These are phyloP conservation scores for Tylopilus subfusipes DNA, from an alignment of 768 basidiomycete genomes.

Conservation along the genomic window DNA sequence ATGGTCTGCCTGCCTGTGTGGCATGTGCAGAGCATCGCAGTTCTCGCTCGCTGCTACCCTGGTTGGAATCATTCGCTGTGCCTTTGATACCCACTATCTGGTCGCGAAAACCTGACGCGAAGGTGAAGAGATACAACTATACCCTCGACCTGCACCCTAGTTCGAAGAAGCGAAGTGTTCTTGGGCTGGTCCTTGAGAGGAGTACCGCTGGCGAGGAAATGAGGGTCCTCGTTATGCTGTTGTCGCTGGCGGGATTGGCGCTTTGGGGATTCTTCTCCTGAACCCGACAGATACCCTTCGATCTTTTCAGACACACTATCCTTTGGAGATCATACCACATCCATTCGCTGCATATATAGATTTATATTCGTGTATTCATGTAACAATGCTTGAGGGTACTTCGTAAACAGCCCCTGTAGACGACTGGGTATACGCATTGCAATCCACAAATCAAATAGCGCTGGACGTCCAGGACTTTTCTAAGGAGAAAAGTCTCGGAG, in stretches of 20 bases:
- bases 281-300: not conserved
- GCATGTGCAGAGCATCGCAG: conserved; percentile 47
- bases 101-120: conserved; percentile 31
- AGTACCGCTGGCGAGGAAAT: conserved; percentile 68
- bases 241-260: conserved; percentile 29
- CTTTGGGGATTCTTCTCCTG: conserved; percentile 33
- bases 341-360: not conserved
- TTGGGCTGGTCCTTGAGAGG: conserved; percentile 50
- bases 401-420: not conserved
- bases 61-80: conserved; percentile 18
- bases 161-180: conserved; percentile 38
- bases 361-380: not conserved
- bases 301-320: not conserved
- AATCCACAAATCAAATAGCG: not conserved
- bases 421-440: not conserved
- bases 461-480: too few species aligned
- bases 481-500: too few species aligned
- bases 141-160: conserved; percentile 31
- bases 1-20: conserved; percentile 58
- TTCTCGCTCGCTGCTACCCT: conserved; percentile 23
- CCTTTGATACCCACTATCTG: conserved; percentile 24
- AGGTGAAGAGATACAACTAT: conserved; percentile 24
- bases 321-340: not conserved
- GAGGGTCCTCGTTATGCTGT: conserved; percentile 27
- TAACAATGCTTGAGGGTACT: not conserved